Conservation (phyloP, 441 rosid species). For the Lepidium campestre region DNA sequence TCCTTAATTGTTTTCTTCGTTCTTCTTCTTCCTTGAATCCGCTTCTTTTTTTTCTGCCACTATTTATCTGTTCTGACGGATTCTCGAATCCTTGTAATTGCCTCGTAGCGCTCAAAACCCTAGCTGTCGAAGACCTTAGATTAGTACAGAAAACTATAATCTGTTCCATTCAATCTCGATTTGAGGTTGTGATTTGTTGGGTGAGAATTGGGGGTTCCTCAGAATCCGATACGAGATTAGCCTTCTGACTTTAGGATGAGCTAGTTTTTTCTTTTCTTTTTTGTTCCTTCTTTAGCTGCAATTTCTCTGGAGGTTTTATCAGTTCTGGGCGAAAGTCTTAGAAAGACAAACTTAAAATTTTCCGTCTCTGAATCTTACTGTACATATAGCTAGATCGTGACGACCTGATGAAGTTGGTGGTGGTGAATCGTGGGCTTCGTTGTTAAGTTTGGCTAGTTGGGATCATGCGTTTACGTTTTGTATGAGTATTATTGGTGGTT, state of each 20-base stretch:
- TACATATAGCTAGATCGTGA: conserved; percentile 33
- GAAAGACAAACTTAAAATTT: background rate
- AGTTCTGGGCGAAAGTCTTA: conserved; percentile 5
- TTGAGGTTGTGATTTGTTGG: conserved; percentile 14
- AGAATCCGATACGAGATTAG: conserved; percentile 26
- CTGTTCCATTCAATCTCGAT: conserved; percentile 18
- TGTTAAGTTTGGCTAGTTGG: conserved; percentile 10
- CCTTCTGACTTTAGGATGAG: conserved; percentile 27
- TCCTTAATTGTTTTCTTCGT: conserved; percentile 17
- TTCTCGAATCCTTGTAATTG: conserved; percentile 33
- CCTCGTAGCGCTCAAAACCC: conserved; percentile 32
- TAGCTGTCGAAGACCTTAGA: conserved; percentile 20
- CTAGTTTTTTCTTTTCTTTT: conserved; percentile 6
- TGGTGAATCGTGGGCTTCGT: conserved; percentile 21
- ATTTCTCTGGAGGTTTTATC: conserved; percentile 4
- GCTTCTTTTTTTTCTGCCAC: background rate
- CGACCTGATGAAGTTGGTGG: conserved; percentile 30
- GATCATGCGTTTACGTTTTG: background rate
- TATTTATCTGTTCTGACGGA: conserved; percentile 23
- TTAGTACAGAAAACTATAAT: conserved; percentile 23
- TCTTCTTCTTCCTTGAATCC: background rate
- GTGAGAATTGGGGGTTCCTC: conserved; percentile 9
- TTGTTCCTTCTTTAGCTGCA: conserved; percentile 14
- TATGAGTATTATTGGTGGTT: conserved; percentile 17
- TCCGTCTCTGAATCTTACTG: conserved; percentile 11